Evolutionary conservation across 352 stramenopile genomes (phyloP).

Genomic region (Halophytophthora batemanensis): DNA sequence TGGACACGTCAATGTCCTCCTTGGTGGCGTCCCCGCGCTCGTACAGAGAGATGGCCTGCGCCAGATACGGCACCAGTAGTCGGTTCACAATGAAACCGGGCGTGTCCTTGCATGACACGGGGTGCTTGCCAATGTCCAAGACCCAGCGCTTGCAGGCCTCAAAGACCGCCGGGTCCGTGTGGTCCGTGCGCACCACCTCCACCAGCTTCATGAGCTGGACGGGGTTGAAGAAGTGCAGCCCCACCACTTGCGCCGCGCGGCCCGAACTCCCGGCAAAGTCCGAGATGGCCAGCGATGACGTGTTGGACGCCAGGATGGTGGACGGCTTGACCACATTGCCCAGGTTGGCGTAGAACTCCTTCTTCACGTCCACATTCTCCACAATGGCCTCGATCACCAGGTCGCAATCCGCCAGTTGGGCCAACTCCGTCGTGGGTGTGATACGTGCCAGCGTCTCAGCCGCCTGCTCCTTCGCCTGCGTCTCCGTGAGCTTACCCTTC

Average conservation of each 20-base stretch:
- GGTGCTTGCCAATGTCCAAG: slow-evolving; percentile 91
- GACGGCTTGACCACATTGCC: slow-evolving; percentile 87
- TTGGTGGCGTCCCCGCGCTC: slow-evolving; percentile 93
- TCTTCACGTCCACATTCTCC: slow-evolving; percentile 95
- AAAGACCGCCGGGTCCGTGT: slow-evolving; percentile 91
- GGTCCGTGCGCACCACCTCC: slow-evolving; percentile 95
- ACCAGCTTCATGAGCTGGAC: slow-evolving; percentile 95
- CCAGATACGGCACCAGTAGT: slow-evolving; percentile 71
- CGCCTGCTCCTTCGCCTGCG: slow-evolving; percentile 70
- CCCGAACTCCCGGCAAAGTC: slow-evolving; percentile 94
- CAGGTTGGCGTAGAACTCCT: slow-evolving; percentile 92
- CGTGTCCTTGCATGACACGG: slow-evolving; percentile 94
- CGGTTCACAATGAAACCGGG: slow-evolving; percentile 99
- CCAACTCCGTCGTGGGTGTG: slow-evolving; percentile 86
- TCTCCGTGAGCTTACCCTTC: slow-evolving; percentile 84
- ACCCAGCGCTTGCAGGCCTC: slow-evolving; percentile 91
- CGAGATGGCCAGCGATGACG: slow-evolving; percentile 91
- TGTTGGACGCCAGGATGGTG: slow-evolving; percentile 97
- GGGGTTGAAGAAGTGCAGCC: slow-evolving; percentile 99
- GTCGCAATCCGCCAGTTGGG: slow-evolving; percentile 89
- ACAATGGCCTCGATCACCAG: slow-evolving; percentile 98
- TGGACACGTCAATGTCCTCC: slow-evolving; percentile 96
- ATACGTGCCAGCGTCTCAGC: slow-evolving; percentile 75
- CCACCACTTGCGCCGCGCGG: slow-evolving; percentile 90
- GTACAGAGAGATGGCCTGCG: slow-evolving; percentile 91